phyloP scores from a whole-genome alignment of 2,329 filamentous ascomycete species.

The Penicillium sp. region DNA sequence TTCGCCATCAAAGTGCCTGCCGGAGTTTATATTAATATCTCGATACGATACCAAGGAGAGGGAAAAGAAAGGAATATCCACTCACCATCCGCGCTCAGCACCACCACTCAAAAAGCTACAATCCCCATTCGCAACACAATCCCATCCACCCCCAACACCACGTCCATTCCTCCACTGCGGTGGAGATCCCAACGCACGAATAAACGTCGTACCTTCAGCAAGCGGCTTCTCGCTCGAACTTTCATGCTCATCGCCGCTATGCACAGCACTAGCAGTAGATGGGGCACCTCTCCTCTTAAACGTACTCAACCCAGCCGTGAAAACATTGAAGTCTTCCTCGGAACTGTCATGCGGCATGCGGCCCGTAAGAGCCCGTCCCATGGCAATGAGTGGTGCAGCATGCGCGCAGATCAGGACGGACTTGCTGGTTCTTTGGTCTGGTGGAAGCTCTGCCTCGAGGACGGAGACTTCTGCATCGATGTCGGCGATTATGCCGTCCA shows the following conservation, averaged over 20 bases:
- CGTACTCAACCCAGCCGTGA: slow-evolving; percentile 74
- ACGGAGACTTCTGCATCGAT: slow-evolving; percentile 59
- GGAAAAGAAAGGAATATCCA: slow-evolving; percentile 19
- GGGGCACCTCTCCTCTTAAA: slow-evolving; percentile 53
- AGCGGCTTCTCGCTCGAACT: slow-evolving; percentile 7
- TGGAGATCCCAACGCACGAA: slow-evolving; percentile 21
- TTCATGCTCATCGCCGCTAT: slow-evolving; percentile 26
- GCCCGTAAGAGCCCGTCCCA: slow-evolving; percentile 79
- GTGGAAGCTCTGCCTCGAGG: slow-evolving; percentile 49
- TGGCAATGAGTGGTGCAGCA: slow-evolving; percentile 82
- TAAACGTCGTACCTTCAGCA: slow-evolving; percentile 31
- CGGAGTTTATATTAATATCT: slow-evolving; percentile 21
- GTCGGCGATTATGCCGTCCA: slow-evolving; percentile 67
- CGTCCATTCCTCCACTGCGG: slow-evolving; percentile 56
- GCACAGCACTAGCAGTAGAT: neutral
- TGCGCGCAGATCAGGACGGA: slow-evolving; percentile 82
- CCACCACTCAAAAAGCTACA: slow-evolving; percentile 77
- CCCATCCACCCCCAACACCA: slow-evolving; percentile 75
- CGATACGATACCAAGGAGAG: neutral
- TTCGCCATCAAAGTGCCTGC: slow-evolving; percentile 47
- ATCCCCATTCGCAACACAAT: slow-evolving; percentile 75
- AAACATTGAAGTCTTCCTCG: slow-evolving; percentile 78
- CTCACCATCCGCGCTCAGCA: slow-evolving; percentile 83
- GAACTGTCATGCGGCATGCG: slow-evolving; percentile 67
- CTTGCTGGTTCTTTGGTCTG: slow-evolving; percentile 49